A percentile compares a stretch with the other conserved stretches of the same genome.
Evolutionary conservation across 2,329 filamentous ascomycete species (phyloP).

Genomic region (Talaromyces albobiverticillius): DNA sequence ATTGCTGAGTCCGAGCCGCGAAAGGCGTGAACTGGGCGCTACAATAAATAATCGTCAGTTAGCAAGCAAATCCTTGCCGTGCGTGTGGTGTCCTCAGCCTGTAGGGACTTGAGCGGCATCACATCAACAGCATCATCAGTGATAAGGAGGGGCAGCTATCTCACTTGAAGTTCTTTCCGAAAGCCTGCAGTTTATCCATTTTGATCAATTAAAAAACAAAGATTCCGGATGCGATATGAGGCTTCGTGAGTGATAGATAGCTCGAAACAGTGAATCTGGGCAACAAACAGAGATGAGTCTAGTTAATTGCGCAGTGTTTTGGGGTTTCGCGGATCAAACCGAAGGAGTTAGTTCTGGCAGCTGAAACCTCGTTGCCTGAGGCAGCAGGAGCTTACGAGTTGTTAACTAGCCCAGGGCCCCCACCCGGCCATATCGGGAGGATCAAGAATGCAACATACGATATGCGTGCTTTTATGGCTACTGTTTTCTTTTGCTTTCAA

Average conservation of each 20-base stretch:
- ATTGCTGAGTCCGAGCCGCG: conserved; percentile 90
- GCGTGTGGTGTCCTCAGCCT: not conserved
- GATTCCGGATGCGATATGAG: not conserved
- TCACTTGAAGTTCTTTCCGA: conserved; percentile 69
- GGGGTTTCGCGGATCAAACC: not conserved
- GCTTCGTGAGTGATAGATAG: not conserved
- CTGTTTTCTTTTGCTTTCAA: no score
- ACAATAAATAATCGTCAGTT: conserved; percentile 2
- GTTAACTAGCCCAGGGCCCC: no score
- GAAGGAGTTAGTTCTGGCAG: conserved; percentile 1
- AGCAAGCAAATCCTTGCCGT: not conserved
- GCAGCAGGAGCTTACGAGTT: conserved; percentile 7
- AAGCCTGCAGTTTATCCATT: conserved; percentile 69
- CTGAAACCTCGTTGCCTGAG: conserved; percentile 15
- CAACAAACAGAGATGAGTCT: not conserved
- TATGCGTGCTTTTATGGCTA: no score
- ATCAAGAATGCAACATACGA: no score
- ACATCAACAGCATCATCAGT: not conserved
- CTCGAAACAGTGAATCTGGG: no score
- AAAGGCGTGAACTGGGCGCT: conserved; percentile 88
- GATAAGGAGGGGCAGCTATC: conserved; percentile 24
- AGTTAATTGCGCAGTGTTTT: not conserved
- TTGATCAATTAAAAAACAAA: not conserved
- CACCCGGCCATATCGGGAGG: no score
- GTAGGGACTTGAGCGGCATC: no score